Percentiles rank a stretch among this genome's conserved stretches.
These are phyloP conservation scores for Fusarium nodosum DNA, from an alignment of 2,329 filamentous ascomycete species.

Conservation along the genomic window DNA sequence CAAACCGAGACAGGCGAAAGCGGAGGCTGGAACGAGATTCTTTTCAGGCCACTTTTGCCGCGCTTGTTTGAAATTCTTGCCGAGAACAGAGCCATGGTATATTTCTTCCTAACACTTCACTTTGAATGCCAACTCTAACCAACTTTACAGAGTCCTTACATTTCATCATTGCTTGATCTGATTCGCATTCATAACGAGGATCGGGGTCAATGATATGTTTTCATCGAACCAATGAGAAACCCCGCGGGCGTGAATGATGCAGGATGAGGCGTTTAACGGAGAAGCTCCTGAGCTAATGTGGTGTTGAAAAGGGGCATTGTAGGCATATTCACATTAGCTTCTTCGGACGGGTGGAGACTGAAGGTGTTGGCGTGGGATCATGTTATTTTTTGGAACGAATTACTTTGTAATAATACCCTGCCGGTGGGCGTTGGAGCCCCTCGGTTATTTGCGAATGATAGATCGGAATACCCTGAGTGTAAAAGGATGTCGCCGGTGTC, in stretches of 20 bases:
- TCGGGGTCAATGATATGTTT: slow-evolving; percentile 40
- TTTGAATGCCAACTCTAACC: slow-evolving; percentile 31
- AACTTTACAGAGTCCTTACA: slow-evolving; percentile 55
- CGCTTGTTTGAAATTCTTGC: slow-evolving; percentile 78
- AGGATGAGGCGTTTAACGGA: slow-evolving; percentile 31
- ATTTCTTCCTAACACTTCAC: slow-evolving; percentile 42
- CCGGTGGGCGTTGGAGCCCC: slow-evolving; percentile 42
- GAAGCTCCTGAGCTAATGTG: slow-evolving; percentile 5
- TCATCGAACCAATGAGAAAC: slow-evolving; percentile 23
- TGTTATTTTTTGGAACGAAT: slow-evolving; percentile 35
- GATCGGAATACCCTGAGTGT: slow-evolving; percentile 19
- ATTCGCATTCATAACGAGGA: slow-evolving; percentile 52
- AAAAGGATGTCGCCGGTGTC: not conserved
- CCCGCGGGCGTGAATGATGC: slow-evolving; percentile 19
- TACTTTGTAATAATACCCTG: slow-evolving; percentile 49
- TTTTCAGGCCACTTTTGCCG: slow-evolving; percentile 75
- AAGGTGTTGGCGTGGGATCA: slow-evolving; percentile 27
- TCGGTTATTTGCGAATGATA: slow-evolving; percentile 35
- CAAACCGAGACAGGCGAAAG: slow-evolving; percentile 62
- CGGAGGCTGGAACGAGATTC: slow-evolving; percentile 73
- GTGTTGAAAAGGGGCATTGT: slow-evolving; percentile 15
- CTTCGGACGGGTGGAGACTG: slow-evolving; percentile 34
- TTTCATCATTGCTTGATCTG: slow-evolving; percentile 58
- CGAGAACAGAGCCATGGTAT: slow-evolving; percentile 74
- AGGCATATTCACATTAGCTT: slow-evolving; percentile 14